Evolutionary conservation across 2,329 filamentous ascomycete species (phyloP).

Genomic region (Pseudogymnoascus sp.): DNA sequence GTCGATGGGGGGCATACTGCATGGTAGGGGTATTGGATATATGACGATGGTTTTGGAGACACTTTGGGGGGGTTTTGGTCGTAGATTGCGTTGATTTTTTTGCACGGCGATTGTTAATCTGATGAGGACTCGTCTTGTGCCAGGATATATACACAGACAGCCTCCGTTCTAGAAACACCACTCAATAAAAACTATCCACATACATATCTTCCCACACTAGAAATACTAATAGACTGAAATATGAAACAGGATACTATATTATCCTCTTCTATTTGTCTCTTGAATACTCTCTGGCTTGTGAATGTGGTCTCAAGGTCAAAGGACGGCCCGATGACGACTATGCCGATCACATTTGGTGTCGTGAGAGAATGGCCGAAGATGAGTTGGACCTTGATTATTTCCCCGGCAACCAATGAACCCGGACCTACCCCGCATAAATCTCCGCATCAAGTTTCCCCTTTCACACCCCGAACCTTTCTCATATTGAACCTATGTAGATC

Average conservation of each 20-base stretch:
- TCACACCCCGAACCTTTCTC: background rate
- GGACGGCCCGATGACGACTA: background rate
- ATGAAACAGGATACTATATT: background rate
- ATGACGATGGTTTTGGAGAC: background rate
- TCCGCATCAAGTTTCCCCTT: background rate
- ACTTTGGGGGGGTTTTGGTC: background rate
- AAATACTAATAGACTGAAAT: background rate
- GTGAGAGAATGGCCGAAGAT: background rate
- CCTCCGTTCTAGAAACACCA: background rate
- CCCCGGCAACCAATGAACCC: background rate
- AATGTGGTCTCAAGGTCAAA: background rate
- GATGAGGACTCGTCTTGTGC: background rate
- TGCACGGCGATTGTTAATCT: no score
- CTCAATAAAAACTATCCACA: background rate
- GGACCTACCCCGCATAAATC: constrained; percentile 4
- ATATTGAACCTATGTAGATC: background rate
- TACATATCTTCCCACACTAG: background rate
- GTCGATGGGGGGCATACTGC: background rate
- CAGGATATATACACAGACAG: background rate
- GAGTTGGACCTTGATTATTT: background rate
- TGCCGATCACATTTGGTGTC: background rate
- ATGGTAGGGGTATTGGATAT: background rate
- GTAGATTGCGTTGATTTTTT: background rate
- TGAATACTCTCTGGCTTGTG: background rate
- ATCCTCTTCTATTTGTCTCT: background rate